Conservation (phyloP, 116 monocot genomes). For the Trichopus zeylanicus region DNA sequence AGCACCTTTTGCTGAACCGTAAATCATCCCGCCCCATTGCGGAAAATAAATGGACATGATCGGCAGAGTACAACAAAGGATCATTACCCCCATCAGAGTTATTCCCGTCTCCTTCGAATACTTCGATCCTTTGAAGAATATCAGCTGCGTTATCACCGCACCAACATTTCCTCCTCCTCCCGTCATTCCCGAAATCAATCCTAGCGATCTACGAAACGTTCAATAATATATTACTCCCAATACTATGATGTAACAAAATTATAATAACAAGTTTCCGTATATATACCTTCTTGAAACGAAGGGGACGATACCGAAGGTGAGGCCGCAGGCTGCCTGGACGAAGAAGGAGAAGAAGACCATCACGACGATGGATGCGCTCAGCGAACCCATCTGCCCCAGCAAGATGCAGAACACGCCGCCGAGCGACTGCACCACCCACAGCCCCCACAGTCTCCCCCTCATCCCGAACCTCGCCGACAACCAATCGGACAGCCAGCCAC, state of each 20-base stretch:
- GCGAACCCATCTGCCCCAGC: slow-evolving; percentile 34
- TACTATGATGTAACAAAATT: too few species aligned
- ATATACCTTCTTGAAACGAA: slow-evolving; percentile 71
- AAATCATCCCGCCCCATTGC: slow-evolving; percentile 57
- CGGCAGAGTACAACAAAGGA: slow-evolving; percentile 45
- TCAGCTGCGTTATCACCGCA: slow-evolving; percentile 46
- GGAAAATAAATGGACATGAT: slow-evolving; percentile 47
- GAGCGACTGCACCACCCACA: slow-evolving; percentile 59
- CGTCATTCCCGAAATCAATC: slow-evolving; percentile 51
- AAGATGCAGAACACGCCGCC: slow-evolving; percentile 61
- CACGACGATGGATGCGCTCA: slow-evolving; percentile 33
- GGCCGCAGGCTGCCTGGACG: slow-evolving; percentile 73
- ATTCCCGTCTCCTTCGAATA: slow-evolving; percentile 49
- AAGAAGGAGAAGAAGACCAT: slow-evolving; percentile 82
- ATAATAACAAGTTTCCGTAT: too few species aligned
- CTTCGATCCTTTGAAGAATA: slow-evolving; percentile 51
- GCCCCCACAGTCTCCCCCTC: slow-evolving; percentile 83
- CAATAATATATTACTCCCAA: not conserved
- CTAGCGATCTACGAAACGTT: slow-evolving; percentile 33
- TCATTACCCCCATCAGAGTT: slow-evolving; percentile 63
- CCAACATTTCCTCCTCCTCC: slow-evolving; percentile 64
- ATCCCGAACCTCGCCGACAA: slow-evolving; percentile 55
- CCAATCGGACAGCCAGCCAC: slow-evolving; percentile 58
- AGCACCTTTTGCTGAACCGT: slow-evolving; percentile 2
- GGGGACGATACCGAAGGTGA: slow-evolving; percentile 79